phyloP scores from a whole-genome alignment of 371 early-diverging fungal species.

The Fennellomyces sp. region DNA sequence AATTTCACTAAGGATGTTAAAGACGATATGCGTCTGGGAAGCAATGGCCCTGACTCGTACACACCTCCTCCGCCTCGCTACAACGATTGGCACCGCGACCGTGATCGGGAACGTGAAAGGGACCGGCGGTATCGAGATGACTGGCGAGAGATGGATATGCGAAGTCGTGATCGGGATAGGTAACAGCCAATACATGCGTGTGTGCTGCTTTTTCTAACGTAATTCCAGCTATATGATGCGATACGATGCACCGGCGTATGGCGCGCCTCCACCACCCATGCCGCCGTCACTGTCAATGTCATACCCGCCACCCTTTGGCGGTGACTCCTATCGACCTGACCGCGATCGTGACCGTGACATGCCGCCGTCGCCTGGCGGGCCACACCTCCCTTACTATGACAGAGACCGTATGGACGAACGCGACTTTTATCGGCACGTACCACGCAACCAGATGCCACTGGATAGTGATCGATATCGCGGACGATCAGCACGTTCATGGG shows the following conservation, averaged over 20 bases:
- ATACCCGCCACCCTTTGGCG: constrained; percentile 36
- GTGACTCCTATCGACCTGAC: constrained; percentile 52
- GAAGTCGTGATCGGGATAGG: constrained; percentile 24
- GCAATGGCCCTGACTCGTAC: constrained; percentile 10
- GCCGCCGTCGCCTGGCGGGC: constrained; percentile 36
- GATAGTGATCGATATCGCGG: constrained; percentile 44
- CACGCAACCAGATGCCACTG: constrained; percentile 2
- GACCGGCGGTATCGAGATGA: constrained; percentile 47
- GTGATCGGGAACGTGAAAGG: constrained; percentile 53
- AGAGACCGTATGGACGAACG: constrained; percentile 46
- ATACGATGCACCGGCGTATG: constrained; percentile 46
- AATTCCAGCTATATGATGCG: constrained; percentile 35
- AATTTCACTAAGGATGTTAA: constrained; percentile 5
- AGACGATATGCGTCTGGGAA: not conserved
- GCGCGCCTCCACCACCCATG: constrained; percentile 31
- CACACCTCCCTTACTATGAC: constrained; percentile 37
- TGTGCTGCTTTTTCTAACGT: not conserved
- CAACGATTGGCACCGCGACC: constrained; percentile 46
- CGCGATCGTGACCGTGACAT: constrained; percentile 45
- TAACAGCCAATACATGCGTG: constrained; percentile 2
- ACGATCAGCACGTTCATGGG: constrained; percentile 16
- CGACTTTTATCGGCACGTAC: constrained; percentile 35
- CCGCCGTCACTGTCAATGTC: constrained; percentile 25
- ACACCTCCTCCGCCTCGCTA: constrained; percentile 32
- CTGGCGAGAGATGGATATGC: constrained; percentile 47